A percentile compares a stretch with the other conserved stretches of the same genome.
phyloP scores from a whole-genome alignment of 2,329 filamentous ascomycete species.

The Raffaelea ambrosiae region DNA sequence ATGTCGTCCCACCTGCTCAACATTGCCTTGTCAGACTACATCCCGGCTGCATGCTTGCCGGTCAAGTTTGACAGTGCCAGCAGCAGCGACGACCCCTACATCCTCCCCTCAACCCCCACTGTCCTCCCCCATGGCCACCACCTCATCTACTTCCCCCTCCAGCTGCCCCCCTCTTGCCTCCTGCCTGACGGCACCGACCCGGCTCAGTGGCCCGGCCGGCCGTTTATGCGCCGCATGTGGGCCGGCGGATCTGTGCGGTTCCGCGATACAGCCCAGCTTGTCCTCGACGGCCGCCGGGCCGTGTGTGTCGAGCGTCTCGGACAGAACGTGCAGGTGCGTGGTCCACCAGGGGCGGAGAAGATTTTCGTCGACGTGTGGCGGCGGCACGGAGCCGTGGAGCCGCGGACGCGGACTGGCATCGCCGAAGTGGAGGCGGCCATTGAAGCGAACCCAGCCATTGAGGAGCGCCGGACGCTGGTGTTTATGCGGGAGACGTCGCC shows the following conservation, averaged over 20 bases:
- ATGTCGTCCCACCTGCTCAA: conserved; percentile 58
- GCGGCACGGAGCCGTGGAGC: conserved; percentile 9
- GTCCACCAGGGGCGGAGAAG: conserved; percentile 26
- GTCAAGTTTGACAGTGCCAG: neutral
- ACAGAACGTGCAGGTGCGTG: conserved; percentile 12
- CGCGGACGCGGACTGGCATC: neutral
- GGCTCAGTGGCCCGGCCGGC: conserved; percentile 63
- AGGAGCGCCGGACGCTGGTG: conserved; percentile 42
- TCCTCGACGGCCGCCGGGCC: conserved; percentile 28
- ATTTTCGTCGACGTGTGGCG: conserved; percentile 44
- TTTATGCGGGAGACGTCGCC: conserved; percentile 36
- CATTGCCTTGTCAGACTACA: conserved; percentile 39
- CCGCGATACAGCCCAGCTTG: conserved; percentile 17
- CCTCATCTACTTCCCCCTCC: conserved; percentile 77
- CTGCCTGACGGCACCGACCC: conserved; percentile 79
- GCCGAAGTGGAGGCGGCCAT: conserved; percentile 7
- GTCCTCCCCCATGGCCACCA: conserved; percentile 62
- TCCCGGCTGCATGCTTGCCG: conserved; percentile 23
- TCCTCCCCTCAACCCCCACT: neutral
- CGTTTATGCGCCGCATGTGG: conserved; percentile 78
- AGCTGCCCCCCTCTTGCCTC: conserved; percentile 51
- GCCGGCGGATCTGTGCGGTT: conserved; percentile 61
- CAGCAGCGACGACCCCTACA: neutral
- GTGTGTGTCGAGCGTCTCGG: conserved; percentile 35
- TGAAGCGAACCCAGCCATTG: conserved; percentile 23